Evolutionary conservation across 2,329 filamentous ascomycete species (phyloP), one percentile per base, ranked within the genome.

Genomic region (Penicillium sp.): DNA sequence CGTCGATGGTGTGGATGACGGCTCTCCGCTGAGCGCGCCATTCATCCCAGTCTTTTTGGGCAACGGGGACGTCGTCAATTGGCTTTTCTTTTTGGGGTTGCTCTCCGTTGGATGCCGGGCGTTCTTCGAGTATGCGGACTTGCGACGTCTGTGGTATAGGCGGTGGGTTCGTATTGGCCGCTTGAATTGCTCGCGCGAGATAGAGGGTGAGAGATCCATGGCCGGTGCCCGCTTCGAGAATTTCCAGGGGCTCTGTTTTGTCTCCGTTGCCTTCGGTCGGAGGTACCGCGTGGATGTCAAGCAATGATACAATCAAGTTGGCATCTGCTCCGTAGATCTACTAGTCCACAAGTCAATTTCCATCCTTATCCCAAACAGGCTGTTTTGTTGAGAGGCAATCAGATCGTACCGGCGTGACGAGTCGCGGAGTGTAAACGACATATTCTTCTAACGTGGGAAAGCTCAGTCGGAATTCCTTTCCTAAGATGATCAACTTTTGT

Each of bases 171-270:
- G 82, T 74, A 65, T 92, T 92, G 18, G 84, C 87, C 46, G 83
- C 89, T 67, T 92, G 87, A 47, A 94, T 83, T 2, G 89, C 88
- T 52, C 88, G 82, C 28, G 89, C 85, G 21, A 94, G 78, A 66
- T 92, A 83, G 4, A 94, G 72, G 0, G 89, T 93, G 57, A 94
- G 73, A 33, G 87, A 86, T 57, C 90, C 90, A 77, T 92, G 89
- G n/a, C 90, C 90, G 3, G 90, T 94, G 16, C 90, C 90, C 47
- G 89, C 89, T 72, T 94, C 90, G 52, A 94, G 85, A 46, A 94
- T 89, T 67, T 93, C 88, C 12, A 92, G 70, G 0, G 80, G 82
- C 8, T 33, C 7, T 23, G 24, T 16, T 21, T 35, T 33, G 14
- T 76, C 71, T 38, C 63, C 60, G 16, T 63, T 51, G 20, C 64